Evolutionary conservation across 169 alveolate genomes (phyloP), one percentile per base, ranked within the genome.

Genomic region (Cryptosporidium ubiquitum): DNA sequence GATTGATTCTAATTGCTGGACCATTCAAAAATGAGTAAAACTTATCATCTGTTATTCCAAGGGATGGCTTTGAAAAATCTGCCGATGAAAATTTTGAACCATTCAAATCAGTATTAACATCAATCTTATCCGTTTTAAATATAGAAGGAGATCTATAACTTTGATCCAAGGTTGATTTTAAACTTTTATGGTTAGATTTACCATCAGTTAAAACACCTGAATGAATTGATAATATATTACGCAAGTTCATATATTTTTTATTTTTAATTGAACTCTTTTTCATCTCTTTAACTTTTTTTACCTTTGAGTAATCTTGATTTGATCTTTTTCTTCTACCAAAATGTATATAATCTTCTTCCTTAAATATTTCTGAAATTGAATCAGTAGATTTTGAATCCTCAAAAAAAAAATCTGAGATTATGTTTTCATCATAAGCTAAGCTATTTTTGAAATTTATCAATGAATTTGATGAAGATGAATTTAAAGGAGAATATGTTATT

Each of bases 401-500:
- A 23, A 7, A 7, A 16, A 35, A 55, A n/a, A 3, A 14, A 55
- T 23, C 20, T 0, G 37, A 55, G 9, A 31, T 55, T 23, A 20
- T n/a, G n/a, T 26, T 20, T 16, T 18, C 49, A 64, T 64, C 49
- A 33, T 64, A 20, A 0, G 29, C 26, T 29, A 42, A 57, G n/a
- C n/a, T 70, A 20, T 33, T 20, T 6, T 70, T 68, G 23, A 44
- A 1, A 29, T 70, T 33, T n/a, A n/a, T 23, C 9, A 71, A 73
- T 0, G 85, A 73, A 18, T 12, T 35, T 26, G 61, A 73, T 9
- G 70, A 52, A n/a, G 70, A 33, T 20, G 70, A 37, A 26, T 6
- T 18, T 26, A 73, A 7, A 12, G 52, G 58, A 42, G 85, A 73
- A 35, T 57, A 73, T 2, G 85, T 14, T n/a, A 9, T 52, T 1